Evolutionary conservation across 1,139 yeast species (phyloP), one percentile per base, ranked within the genome.

Genomic region (Blastobotrys indianensis): DNA sequence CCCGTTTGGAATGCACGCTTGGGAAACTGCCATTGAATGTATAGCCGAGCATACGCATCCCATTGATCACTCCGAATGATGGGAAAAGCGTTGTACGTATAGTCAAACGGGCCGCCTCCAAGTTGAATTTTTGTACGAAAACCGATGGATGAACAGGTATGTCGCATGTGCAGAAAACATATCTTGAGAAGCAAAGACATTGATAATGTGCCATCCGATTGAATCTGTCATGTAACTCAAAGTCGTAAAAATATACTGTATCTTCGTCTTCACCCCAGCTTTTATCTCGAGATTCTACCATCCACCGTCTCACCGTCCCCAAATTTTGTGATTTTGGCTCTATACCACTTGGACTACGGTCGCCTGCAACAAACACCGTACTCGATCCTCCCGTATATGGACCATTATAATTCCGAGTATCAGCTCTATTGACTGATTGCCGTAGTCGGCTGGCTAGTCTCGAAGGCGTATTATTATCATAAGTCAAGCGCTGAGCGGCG

Each of bases 11-110:
- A 32, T 32, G 31, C 16, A n/a, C 13, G 12, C 32, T 15, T 6
- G 42, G 42, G 32, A 39, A 39, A 10, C 30, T 32, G 13, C 42
- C 42, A 17, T 39, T 39, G 15, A 39, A 32, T n/a, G 42, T 32
- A 30, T 13, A 39, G 3, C 42, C 42, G n/a, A 28, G 10, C n/a
- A 39, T 13, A 10, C 32, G 11, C 32, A 32, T 20, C n/a, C 37
- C 37, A 12, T 39, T 37, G 6, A 13, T 3, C 7, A 7, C 11
- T 4, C 37, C 32, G 20, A 17, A 15, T 11, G 32, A 37, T 11
- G 42, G 42, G 31, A 39, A 39, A 8, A 23, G 11, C 2, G 31
- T 13, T 32, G 32, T 15, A 9, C 42, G 10, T 7, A 32, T 20
- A 4, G 17, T 15, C 11, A 25, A 4, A 4, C 37, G n/a, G 9